Evolutionary conservation across 2,329 filamentous ascomycete species (phyloP).

Genomic region (Akanthomyces muscarius): DNA sequence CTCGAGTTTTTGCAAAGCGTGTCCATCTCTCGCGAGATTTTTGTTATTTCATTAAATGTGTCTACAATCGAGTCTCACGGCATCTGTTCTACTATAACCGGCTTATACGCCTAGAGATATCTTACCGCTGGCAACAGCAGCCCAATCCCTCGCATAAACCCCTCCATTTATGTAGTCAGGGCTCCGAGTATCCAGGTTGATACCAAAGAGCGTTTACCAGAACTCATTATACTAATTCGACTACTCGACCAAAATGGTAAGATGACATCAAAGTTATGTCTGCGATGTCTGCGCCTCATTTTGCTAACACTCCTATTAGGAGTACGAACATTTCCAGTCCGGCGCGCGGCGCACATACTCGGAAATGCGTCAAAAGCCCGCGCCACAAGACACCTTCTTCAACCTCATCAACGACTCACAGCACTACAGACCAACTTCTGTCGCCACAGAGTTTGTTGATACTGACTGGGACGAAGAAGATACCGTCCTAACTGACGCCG

Average conservation of each 20-base stretch:
- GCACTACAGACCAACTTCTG: conserved; percentile 57
- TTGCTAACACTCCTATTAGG: conserved; percentile 25
- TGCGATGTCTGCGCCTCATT: not conserved
- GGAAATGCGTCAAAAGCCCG: conserved; percentile 51
- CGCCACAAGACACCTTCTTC: conserved; percentile 57
- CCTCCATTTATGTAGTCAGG: not conserved
- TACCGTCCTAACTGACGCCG: conserved; percentile 52
- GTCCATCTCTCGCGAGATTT: conserved; percentile 18
- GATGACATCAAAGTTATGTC: conserved; percentile 9
- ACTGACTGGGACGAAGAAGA: conserved; percentile 69
- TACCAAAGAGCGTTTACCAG: not conserved
- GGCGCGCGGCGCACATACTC: conserved; percentile 38
- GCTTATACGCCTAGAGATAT: conserved; percentile 25
- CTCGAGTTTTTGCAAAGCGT: conserved; percentile 17
- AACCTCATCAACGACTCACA: conserved; percentile 48
- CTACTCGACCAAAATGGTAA: conserved; percentile 32
- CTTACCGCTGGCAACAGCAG: conserved; percentile 38
- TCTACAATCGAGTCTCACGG: conserved; percentile 19
- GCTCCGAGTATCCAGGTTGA: not conserved
- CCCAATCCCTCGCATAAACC: conserved; percentile 9
- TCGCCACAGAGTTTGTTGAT: conserved; percentile 74
- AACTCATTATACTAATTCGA: conserved; percentile 8
- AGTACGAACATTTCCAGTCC: conserved; percentile 33
- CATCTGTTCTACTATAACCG: conserved; percentile 20
- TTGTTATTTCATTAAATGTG: conserved; percentile 19